Evolutionary conservation across 495 filamentous ascomycete genomes (phyloP).

Genomic region (Penicillium pancosmium): DNA sequence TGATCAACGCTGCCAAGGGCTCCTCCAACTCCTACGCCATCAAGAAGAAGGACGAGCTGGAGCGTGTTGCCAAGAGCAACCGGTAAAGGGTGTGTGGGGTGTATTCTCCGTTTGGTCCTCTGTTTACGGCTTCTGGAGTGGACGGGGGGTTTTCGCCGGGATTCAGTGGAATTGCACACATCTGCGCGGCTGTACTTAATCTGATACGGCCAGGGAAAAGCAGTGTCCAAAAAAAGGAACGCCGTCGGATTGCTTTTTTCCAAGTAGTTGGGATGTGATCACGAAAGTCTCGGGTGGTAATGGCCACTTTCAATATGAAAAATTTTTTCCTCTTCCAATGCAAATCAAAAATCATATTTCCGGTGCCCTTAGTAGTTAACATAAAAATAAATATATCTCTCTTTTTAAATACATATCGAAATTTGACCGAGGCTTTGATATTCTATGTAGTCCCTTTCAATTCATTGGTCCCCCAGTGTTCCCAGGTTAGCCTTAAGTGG

Average conservation of each 20-base stretch:
- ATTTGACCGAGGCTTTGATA: too few relatives aligned
- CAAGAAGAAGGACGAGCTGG: constrained; percentile 99
- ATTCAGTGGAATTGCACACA: constrained; percentile 52
- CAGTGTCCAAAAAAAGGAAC: constrained; percentile 43
- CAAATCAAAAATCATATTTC: background rate
- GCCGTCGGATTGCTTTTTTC: constrained; percentile 49
- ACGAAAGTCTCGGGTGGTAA: constrained; percentile 45
- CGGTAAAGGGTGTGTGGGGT: constrained; percentile 68
- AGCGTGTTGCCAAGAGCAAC: constrained; percentile 99
- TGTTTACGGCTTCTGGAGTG: constrained; percentile 51
- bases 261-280: constrained; percentile 51
- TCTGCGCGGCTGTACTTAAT: constrained; percentile 51
- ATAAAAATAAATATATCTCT: too few relatives aligned
- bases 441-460: too few relatives aligned
- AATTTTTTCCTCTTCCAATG: constrained; percentile 33
- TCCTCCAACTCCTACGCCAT: constrained; percentile 99
- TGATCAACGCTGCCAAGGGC: constrained; percentile 99
- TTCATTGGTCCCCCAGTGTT: too few relatives aligned
- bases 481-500: too few relatives aligned
- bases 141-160: constrained; percentile 51
- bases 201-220: constrained; percentile 47
- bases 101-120: constrained; percentile 52
- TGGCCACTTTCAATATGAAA: constrained; percentile 38
- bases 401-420: too few relatives aligned
- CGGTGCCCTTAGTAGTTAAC: background rate